Base-by-base conservation (phyloP, 164 flowering plant species). In the Akebia trifoliata region DNA sequence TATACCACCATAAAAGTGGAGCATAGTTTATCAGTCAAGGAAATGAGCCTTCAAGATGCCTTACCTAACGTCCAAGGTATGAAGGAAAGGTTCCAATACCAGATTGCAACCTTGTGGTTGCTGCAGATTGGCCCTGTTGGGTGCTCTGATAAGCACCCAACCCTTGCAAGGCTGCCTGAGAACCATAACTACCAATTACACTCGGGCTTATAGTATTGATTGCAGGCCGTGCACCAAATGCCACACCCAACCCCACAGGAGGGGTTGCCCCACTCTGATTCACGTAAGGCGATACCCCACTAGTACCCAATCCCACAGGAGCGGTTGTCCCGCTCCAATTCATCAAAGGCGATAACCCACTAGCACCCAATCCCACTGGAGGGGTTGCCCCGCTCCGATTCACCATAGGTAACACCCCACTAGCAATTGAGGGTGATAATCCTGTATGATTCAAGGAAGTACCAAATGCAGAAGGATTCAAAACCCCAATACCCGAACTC, bases 101-200 rank as follows among this genome's bases (percentile, higher is more conserved):
- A 60, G 73, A 34, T 38, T 61, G 69, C 48, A 69, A 8, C 68
- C 69, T 65, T 4, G 64, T 31, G 24, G 64, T 62, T 20, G 57
- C 57, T 10, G 76, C 50, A 32, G 74, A 48, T 28, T 68, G 74
- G 46, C 74, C 74, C 9, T 57, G 20, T 21, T 64, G 77, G 6
- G 67, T 37, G 50, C 73, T 62, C 61, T 74, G 74, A 55, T 69
- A 76, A n/a, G 66, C 73, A 44, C 72, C 72, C 38, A 70, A 20
- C 10, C 84, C 84, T 28, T 74, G 75, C 60, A 76, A 57, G 49
- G 74, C 80, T 18, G 70, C 73, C 39, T 70, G 75, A 24, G 81
- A 61, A 46, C 73, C 74, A 72, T 74, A 79, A 59, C 46, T 72
- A 18, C 66, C 75, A 39, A 70, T 74, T 46, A 76, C 65, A 44